Evolutionary conservation across 2,329 filamentous ascomycete genomes (phyloP), one percentile per base, ranked within the genome.

Genomic region (Aspergillus melleus): DNA sequence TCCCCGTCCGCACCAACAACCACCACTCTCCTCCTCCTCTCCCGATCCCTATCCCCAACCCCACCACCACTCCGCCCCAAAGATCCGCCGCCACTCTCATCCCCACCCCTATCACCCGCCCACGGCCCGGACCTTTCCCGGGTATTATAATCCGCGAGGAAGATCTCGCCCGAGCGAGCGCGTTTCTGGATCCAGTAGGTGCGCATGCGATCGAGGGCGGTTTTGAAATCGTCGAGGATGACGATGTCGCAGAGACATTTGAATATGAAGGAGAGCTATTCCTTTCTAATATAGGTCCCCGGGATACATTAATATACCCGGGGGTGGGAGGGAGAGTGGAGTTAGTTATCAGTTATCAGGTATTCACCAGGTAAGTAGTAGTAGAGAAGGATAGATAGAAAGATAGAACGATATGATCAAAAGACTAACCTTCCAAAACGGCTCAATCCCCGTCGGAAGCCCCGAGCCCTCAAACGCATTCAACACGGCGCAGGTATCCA

Each of bases 221-320:
- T 87, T 68, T 88, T 88, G 80, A 89, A 89, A 66, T 89, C 87
- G 67, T 89, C 87, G 11, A 89, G 81, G 54, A 89, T 82, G 54
- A 89, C 85, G 0, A 83, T 86, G 68, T 89, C 87, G 20, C 86
- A 88, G 51, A 89, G 79, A 61, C 87, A 89, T 73, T 89, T 89
- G 79, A 88, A 88, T 22, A 88, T 82, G 50, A 87, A 85, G 0
- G 83, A 81, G 11, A 87, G 69, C 74, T 76, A 47, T 24, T 24
- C 4, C 22, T 22, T 22, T 4, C 22, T 22, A 22, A 3, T 22
- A 22, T 22, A 22, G 22, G 22, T 22, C 22, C 22, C 2, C 22
- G 22, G 22, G 22, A 22, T 22, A 3, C 4, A 22, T 22, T 1
- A 22, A 22, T 22, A 22, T 3, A 22, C 30, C 30, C 30, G 30